Base-by-base conservation (phyloP, 768 basidiomycete species). In the Ramaria sp. region DNA sequence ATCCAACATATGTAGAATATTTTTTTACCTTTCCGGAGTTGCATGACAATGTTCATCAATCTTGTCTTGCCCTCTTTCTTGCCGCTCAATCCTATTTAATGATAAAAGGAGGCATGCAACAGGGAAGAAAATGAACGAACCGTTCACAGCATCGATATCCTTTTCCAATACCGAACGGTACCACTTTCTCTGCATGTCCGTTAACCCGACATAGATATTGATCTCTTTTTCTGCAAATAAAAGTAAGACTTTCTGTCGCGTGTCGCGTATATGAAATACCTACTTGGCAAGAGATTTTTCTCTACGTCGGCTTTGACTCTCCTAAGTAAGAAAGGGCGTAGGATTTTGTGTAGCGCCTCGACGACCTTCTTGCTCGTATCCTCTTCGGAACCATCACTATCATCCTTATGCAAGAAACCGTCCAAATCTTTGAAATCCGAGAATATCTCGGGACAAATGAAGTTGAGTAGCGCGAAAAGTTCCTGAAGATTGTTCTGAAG, bases 41-140 rank as follows among this genome's bases (percentile, higher is more conserved):
- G 96, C 96, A 98, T 98, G 59, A 98, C 96, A 78, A 99, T 93
- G 68, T 98, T 99, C 85, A 97, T 91, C 51, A 98, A 70, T 34
- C 95, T 76, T 4, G 94, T 97, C 74, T 98, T 99, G 55, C 95
- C 95, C 68, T 99, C 96, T 68, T 98, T 98, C 79, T 96, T 97
- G 7, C 94, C 92, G 1, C 91, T 90, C 33, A 93, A 74, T 41
- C 91, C 89, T 90, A 59, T 2, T 24, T 6, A 0, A 51, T 34
- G 30, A 58, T 4, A 50, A 20, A 52, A 43, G 20, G 20, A 33
- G 11, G 3, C 7, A 3, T 2, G 5, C 24, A 53, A 19, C 17
- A 30, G 13, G 10, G 1, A 30, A 53, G 3, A 39, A 50, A 51
- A 59, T 12, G 30, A 31, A 68, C 78, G 45, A 58, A 82, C 93